Evolutionary conservation across 257 asterid genomes (phyloP).

Genomic region (Scutellaria baicalensis): DNA sequence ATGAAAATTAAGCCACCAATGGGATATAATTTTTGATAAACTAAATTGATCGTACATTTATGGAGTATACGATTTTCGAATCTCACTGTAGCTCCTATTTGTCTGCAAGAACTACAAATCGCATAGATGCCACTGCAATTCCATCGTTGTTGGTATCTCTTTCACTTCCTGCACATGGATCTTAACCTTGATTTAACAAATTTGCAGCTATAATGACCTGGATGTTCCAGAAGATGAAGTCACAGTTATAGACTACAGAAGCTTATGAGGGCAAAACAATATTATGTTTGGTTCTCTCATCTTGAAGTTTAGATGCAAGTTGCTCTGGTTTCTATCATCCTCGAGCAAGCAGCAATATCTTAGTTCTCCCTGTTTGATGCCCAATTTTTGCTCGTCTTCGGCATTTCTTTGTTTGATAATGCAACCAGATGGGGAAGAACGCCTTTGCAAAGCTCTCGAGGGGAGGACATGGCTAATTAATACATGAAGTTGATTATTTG

Average conservation of each 20-base stretch:
- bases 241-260: conserved; percentile 92
- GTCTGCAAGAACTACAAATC: background rate
- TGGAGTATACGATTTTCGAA: background rate
- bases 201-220: conserved; percentile 88
- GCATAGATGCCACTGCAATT: background rate
- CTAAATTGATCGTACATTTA: background rate
- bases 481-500: background rate
- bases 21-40: background rate
- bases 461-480: background rate
- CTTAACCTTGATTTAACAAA: conserved; percentile 9
- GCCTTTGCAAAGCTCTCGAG: too few relatives aligned
- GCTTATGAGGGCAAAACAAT: conserved; percentile 44
- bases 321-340: too few relatives aligned
- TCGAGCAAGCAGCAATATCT: too few relatives aligned
- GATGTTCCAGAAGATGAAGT: conserved; percentile 99
- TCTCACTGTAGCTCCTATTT: background rate
- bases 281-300: background rate
- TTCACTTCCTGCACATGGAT: background rate
- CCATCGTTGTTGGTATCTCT: background rate
- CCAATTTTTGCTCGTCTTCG: too few relatives aligned
- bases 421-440: too few relatives aligned
- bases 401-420: too few relatives aligned
- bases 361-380: too few relatives aligned
- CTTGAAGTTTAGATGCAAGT: background rate
- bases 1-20: background rate